These are phyloP conservation scores for Leavenworthia alabamica DNA, from an alignment of 345 rosid genomes.

Conservation along the genomic window DNA sequence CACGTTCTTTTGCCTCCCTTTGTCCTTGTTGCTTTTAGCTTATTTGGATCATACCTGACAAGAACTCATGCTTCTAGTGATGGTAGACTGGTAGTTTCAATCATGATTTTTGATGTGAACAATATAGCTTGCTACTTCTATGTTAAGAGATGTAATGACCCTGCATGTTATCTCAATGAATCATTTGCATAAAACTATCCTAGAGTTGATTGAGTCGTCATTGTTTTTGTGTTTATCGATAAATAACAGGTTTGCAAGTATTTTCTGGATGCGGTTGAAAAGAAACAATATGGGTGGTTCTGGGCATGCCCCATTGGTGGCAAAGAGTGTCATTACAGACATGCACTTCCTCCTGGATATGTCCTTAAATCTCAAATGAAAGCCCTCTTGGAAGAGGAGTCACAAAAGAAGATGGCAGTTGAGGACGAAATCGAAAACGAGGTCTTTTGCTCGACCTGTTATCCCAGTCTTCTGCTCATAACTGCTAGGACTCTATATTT, in stretches of 20 bases:
- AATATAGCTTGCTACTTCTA: neutral
- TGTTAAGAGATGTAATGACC: neutral
- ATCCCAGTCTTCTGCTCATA: neutral
- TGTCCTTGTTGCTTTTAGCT: conserved; percentile 12
- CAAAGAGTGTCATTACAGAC: conserved; percentile 87
- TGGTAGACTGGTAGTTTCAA: conserved; percentile 8
- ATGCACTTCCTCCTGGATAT: conserved; percentile 97
- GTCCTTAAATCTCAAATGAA: conserved; percentile 92
- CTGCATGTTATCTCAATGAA: neutral
- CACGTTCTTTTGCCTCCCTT: neutral
- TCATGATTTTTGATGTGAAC: neutral
- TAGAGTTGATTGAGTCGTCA: neutral
- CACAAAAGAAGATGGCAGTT: conserved; percentile 53
- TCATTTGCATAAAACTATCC: neutral
- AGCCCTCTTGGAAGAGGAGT: conserved; percentile 85
- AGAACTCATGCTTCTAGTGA: conserved; percentile 15
- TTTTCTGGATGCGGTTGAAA: conserved; percentile 92
- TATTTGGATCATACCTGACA: conserved; percentile 7
- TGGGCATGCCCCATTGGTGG: conserved; percentile 92
- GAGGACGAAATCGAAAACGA: conserved; percentile 93
- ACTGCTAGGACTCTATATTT: neutral
- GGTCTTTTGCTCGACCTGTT: conserved; percentile 35
- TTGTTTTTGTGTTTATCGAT: neutral
- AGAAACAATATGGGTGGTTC: conserved; percentile 97
- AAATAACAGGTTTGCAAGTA: conserved; percentile 76